Percentiles rank a stretch among this genome's conserved stretches.
Conservation (phyloP, 75 land plant genomes). For the Azolla pinnata region DNA sequence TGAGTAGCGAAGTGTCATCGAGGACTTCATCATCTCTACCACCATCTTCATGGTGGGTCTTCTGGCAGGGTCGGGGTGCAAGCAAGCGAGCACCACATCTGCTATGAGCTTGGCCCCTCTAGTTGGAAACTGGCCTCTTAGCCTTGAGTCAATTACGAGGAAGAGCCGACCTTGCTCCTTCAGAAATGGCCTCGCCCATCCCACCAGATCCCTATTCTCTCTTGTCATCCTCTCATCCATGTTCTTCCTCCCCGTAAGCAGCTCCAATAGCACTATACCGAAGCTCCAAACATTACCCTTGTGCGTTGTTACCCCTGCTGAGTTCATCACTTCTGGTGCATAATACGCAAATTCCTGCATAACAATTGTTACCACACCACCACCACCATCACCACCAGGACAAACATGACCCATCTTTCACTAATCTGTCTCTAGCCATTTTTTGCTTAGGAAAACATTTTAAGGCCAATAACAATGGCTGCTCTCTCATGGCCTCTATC, state of each 20-base stretch:
- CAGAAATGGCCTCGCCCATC: constrained; percentile 24
- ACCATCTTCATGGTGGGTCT: constrained; percentile 29
- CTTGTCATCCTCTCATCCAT: neutral
- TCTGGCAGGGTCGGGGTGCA: constrained; percentile 14
- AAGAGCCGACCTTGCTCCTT: constrained; percentile 19
- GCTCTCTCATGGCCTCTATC: too few relatives aligned
- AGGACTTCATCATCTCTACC: constrained; percentile 12
- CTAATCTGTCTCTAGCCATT: too few relatives aligned
- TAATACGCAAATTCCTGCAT: constrained; percentile 15
- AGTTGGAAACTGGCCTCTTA: constrained; percentile 12
- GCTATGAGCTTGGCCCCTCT: constrained; percentile 20
- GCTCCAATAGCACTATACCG: constrained; percentile 32
- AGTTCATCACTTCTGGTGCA: constrained; percentile 19
- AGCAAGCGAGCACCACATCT: constrained; percentile 17
- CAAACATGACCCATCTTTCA: too few relatives aligned
- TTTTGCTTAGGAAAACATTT: too few relatives aligned
- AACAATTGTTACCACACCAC: neutral
- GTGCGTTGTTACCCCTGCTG: neutral
- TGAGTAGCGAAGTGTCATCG: too few relatives aligned
- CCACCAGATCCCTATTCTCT: constrained; percentile 18
- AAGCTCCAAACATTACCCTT: constrained; percentile 50
- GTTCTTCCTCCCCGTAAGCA: constrained; percentile 27
- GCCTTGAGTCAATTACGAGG: constrained; percentile 17
- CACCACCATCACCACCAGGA: too few relatives aligned
- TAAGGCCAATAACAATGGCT: too few relatives aligned